Evolutionary conservation across 1,284 basidiomycete genomes (phyloP), one percentile per base, ranked within the genome.

Genomic region (Chondrostereum purpureum): DNA sequence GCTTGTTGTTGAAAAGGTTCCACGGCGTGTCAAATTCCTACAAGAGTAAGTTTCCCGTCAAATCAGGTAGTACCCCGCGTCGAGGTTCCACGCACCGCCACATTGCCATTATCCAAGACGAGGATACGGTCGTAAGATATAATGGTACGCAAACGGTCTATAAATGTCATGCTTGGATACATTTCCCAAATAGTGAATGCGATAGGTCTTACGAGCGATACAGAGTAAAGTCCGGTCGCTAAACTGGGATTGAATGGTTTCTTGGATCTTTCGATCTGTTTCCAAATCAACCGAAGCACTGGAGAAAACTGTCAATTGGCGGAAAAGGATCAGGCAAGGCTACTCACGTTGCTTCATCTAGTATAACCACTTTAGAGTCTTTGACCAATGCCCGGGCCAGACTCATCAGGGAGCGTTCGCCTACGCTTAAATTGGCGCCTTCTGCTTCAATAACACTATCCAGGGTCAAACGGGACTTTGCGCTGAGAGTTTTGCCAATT

Each of bases 81-180:
- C 20, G 20, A 27, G 8, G 18, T 33, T 2, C 11, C n/a, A 60
- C 76, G 47, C 48, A 80, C 80, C 24, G 73, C 79, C 44, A 91
- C 74, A 16, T 63, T 64, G 0, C 91, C 91, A 22, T 77, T 72
- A 51, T 88, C 80, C 55, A 94, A 60, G 1, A 83, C 79, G 23
- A 79, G 72, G 46, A 92, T 86, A 11, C 81, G 67, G 63, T 92
- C 88, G 58, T 90, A 92, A 0, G 75, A 75, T 44, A 92, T 71
- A 55, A 93, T 91, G 0, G 90, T 92, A 43, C 83, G 73, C 27
- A 91, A 66, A 22, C 83, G 77, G 63, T 82, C 76, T 82, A 54
- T 14, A n/a, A n/a, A 38, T 38, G 46, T 52, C 46, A 12, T 19
- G n/a, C 20, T n/a, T 23, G 17, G 31, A 42, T 27, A 40, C 27